Base-by-base conservation (phyloP, 306 rosid species). In the Lathyrus sativus region DNA sequence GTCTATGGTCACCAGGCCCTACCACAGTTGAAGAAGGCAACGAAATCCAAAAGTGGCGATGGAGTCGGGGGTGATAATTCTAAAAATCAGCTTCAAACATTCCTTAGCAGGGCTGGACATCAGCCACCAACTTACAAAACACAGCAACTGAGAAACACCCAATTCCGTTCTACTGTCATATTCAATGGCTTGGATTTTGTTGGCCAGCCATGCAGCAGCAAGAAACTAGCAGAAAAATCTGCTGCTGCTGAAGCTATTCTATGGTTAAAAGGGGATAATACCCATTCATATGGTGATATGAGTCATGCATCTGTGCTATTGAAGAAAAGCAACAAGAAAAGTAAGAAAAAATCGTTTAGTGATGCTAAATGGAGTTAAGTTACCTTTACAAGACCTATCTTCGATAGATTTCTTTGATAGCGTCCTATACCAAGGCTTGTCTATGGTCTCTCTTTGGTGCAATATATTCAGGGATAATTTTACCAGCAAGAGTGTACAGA, bases 231-330 rank as follows among this genome's bases (percentile, higher is more conserved):
- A 11, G 97, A 95, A 77, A 95, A 84, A 76, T 82, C 86, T 6
- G 97, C 96, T 14, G 99, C 99, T 61, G 73, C 84, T 10, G 92
- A 88, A 84, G 99, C 96, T 73, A 65, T 95, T 67, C 82, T 79
- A 22, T 90, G 97, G 99, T 77, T 95, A 61, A 81, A 83, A 67
- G 99, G 99, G 26, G 95, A 85, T 50, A 72, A 84, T 58, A 72
- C 67, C 11, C 90, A 55, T 71, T 76, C 92, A 7, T 72, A 87
- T 49, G 31, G 78, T 35, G 80, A 74, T 65, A 44, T 82, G 29
- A 84, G 87, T 56, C 85, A 85, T 65, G 76, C 81, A 64, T 84
- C 96, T 9, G 57, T 85, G 74, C 89, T 91, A 66, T 74, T 87
- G 53, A 88, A 82, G 74, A 88, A 82, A 81, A 82, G 82, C 72